Percentiles rank a stretch among this genome's conserved stretches.
Conservation (phyloP, 2,329 filamentous ascomycete genomes). For the Pseudogymnoascus sp. region DNA sequence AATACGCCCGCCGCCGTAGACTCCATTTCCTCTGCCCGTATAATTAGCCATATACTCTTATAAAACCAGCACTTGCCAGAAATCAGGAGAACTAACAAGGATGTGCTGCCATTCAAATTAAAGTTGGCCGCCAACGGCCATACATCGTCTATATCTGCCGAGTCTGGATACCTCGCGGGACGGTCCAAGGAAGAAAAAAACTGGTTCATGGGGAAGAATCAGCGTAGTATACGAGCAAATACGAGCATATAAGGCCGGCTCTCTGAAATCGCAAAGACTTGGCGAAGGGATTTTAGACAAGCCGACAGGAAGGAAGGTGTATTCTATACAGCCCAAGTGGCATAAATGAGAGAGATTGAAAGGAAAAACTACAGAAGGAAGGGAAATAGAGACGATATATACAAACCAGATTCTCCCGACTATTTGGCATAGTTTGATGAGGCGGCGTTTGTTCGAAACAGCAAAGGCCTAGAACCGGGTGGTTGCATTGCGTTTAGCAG, state of each 20-base stretch:
- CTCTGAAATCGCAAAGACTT: background rate
- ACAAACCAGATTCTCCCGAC: background rate
- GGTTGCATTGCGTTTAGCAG: background rate
- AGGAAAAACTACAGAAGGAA: background rate
- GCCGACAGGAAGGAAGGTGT: background rate
- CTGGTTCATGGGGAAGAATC: background rate
- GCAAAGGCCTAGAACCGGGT: background rate
- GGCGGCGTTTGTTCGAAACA: background rate
- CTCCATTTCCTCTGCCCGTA: background rate
- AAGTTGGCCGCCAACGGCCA: background rate
- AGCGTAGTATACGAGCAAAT: background rate
- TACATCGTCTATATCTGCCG: conserved; percentile 2
- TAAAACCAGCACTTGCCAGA: background rate
- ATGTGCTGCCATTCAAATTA: background rate
- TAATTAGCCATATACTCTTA: background rate
- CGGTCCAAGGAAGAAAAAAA: background rate
- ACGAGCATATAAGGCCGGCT: background rate
- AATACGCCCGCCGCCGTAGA: background rate
- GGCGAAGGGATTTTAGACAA: background rate
- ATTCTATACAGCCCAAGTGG: background rate
- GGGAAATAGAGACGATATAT: background rate
- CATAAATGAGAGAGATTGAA: background rate
- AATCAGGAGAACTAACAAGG: background rate
- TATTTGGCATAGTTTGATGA: background rate
- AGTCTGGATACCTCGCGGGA: background rate